Percentiles rank a stretch among this genome's conserved stretches.
Conservation (phyloP, 441 rosid genomes). For the Dalechampia spathulata region DNA sequence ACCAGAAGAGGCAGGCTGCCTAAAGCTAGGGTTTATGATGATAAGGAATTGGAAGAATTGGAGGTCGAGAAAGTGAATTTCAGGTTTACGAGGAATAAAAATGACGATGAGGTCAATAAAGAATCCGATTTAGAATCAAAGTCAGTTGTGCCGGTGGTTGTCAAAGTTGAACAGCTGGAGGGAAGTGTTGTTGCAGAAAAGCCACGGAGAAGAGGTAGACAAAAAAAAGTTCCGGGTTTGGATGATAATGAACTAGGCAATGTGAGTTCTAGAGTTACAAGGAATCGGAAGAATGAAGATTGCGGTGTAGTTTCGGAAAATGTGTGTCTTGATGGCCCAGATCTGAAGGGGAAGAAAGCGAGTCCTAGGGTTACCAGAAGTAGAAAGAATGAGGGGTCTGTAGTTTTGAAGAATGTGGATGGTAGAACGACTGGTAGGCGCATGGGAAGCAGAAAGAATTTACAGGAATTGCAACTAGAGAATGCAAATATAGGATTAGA, state of each 20-base stretch:
- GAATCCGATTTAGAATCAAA: too few species aligned
- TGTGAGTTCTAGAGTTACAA: neutral
- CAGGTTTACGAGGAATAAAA: too few species aligned
- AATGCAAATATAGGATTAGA: constrained; percentile 8
- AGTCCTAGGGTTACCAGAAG: constrained; percentile 27
- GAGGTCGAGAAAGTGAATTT: neutral
- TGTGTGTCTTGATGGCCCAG: too few species aligned
- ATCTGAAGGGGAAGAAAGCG: neutral
- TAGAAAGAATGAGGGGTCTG: constrained; percentile 17
- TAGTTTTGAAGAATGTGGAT: constrained; percentile 8
- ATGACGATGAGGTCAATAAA: too few species aligned
- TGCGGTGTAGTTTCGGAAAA: too few species aligned
- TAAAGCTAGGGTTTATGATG: constrained; percentile 13
- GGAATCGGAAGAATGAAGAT: too few species aligned
- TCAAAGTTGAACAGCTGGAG: neutral
- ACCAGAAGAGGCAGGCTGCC: constrained; percentile 25
- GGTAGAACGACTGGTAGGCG: constrained; percentile 8
- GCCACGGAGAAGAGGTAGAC: constrained; percentile 21
- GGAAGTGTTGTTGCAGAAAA: neutral
- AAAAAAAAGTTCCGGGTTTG: constrained; percentile 16
- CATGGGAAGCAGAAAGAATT: constrained; percentile 19
- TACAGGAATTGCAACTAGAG: constrained; percentile 16
- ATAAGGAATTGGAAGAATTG: neutral
- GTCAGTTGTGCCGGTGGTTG: neutral
- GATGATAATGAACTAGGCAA: constrained; percentile 2